Evolutionary conservation across 257 asterid species (phyloP).

Genomic region (Knoxia roxburghii): DNA sequence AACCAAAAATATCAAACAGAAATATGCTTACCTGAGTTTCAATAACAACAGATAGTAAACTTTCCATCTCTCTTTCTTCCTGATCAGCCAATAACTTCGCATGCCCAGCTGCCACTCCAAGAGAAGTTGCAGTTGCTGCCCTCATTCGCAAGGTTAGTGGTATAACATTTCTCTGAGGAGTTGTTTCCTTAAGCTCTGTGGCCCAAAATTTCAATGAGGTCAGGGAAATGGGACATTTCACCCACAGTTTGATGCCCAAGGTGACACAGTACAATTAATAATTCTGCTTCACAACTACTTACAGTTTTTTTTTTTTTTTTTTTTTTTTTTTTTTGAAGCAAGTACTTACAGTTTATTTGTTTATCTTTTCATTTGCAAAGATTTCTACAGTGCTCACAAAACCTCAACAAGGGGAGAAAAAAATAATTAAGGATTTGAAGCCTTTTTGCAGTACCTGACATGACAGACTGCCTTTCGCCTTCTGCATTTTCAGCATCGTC

Average conservation of each 20-base stretch:
- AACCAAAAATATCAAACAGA: background rate
- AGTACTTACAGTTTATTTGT: background rate
- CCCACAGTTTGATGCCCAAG: slow-evolving; percentile 10
- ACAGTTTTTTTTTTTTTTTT: too few relatives aligned
- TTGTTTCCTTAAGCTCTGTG: slow-evolving; percentile 35
- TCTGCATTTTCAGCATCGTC: slow-evolving; percentile 35
- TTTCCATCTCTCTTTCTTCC: slow-evolving; percentile 80
- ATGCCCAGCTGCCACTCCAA: slow-evolving; percentile 88
- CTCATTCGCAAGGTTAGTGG: slow-evolving; percentile 64
- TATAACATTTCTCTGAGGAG: slow-evolving; percentile 42
- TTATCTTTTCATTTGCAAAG: background rate
- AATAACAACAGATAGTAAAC: slow-evolving; percentile 55
- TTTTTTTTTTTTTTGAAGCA: too few relatives aligned
- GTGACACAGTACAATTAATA: too few relatives aligned
- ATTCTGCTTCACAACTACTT: too few relatives aligned
- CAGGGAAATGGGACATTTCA: slow-evolving; percentile 10
- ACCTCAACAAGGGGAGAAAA: background rate
- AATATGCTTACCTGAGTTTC: slow-evolving; percentile 60
- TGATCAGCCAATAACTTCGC: slow-evolving; percentile 86
- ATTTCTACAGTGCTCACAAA: background rate
- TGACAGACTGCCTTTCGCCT: slow-evolving; percentile 29
- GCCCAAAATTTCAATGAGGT: slow-evolving; percentile 10
- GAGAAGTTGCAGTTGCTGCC: slow-evolving; percentile 87
- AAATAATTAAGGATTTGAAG: background rate
- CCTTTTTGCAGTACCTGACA: slow-evolving; percentile 38